Evolutionary conservation across 768 basidiomycete genomes (phyloP).

Genomic region (Psilocybe cubensis): DNA sequence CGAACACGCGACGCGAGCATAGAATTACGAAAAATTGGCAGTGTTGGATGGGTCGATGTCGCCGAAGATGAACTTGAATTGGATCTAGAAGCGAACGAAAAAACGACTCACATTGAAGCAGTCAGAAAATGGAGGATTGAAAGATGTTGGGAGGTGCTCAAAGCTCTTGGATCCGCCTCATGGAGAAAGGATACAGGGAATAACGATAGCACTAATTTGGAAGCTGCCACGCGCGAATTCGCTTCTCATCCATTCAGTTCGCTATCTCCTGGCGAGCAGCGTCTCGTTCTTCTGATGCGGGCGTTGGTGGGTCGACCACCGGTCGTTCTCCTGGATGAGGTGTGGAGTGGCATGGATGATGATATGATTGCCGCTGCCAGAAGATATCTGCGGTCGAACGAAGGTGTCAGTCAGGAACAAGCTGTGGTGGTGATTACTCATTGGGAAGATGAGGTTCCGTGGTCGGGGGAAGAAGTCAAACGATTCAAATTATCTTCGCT

Average conservation of each 20-base stretch:
- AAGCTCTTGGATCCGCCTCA: slow-evolving; percentile 60
- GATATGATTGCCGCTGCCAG: slow-evolving; percentile 69
- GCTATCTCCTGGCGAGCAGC: slow-evolving; percentile 76
- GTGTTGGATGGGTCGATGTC: slow-evolving; percentile 50
- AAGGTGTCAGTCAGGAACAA: slow-evolving; percentile 58
- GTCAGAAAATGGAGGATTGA: slow-evolving; percentile 37
- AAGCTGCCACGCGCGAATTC: slow-evolving; percentile 33
- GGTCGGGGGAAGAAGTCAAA: slow-evolving; percentile 55
- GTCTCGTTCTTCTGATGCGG: slow-evolving; percentile 81
- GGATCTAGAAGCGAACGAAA: slow-evolving; percentile 16
- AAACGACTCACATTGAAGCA: slow-evolving; percentile 23
- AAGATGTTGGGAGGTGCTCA: slow-evolving; percentile 59
- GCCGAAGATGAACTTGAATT: slow-evolving; percentile 26
- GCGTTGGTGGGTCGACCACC: slow-evolving; percentile 78
- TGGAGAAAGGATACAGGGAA: not conserved
- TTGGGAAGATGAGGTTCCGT: slow-evolving; percentile 92
- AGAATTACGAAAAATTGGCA: slow-evolving; percentile 36
- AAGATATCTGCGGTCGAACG: slow-evolving; percentile 54
- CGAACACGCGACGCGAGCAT: slow-evolving; percentile 17
- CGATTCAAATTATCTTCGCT: slow-evolving; percentile 8
- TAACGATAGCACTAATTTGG: not conserved
- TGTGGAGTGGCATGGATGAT: slow-evolving; percentile 91
- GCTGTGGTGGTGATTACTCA: slow-evolving; percentile 88
- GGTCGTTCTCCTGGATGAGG: slow-evolving; percentile 88
- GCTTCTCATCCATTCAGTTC: slow-evolving; percentile 58